Base-by-base conservation (phyloP, 179 eudicot genomes). In the Camellia oleifera region DNA sequence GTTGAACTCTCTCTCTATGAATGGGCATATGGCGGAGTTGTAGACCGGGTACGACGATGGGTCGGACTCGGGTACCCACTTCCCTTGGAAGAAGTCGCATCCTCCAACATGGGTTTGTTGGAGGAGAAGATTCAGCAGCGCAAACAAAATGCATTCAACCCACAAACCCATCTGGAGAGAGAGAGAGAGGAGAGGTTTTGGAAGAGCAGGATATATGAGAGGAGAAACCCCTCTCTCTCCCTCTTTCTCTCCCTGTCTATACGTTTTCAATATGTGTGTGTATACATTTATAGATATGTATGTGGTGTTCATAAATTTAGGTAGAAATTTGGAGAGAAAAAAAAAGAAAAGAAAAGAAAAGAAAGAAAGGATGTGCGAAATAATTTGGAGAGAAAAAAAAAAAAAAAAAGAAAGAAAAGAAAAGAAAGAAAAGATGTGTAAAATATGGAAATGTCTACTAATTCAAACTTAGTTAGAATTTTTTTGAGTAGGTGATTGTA, bases 61-160 rank as follows among this genome's bases (percentile, higher is more conserved):
- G 57, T 82, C 86, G 26, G 72, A 63, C 7, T 82, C 86, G 26
- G 72, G 63, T 4, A 86, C 84, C 93, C 93, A 90, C 4, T 86
- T 86, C 53, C 93, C 91, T 61, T 81, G 77, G 81, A 87, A 90
- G 26, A 79, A 83, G 77, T 88, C 86, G 71, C 91, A 89, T 2
- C n/a, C 82, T 48, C 68, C 7, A 3, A 3, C 74, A 45, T 46
- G 54, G 84, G n/a, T 45, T 20, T 50, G 44, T 78, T 20, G 77
- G 45, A 58, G 10, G 23, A 1, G 0, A 32, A 32, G 40, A 32
- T 1, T 32, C 40, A 75, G 68, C 40, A 75, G 18, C 26, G 2
- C 10, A 45, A 11, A 17, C 68, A 18, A n/a, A 45, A 46, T 18
- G 56, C 4, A 10, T 18, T 0, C 15, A 44, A 44, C 67, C 54